Percentiles rank a stretch among this genome's conserved stretches.
These are phyloP conservation scores for Pythium brachiatum DNA, from an alignment of 352 stramenopile genomes.

Conservation along the genomic window DNA sequence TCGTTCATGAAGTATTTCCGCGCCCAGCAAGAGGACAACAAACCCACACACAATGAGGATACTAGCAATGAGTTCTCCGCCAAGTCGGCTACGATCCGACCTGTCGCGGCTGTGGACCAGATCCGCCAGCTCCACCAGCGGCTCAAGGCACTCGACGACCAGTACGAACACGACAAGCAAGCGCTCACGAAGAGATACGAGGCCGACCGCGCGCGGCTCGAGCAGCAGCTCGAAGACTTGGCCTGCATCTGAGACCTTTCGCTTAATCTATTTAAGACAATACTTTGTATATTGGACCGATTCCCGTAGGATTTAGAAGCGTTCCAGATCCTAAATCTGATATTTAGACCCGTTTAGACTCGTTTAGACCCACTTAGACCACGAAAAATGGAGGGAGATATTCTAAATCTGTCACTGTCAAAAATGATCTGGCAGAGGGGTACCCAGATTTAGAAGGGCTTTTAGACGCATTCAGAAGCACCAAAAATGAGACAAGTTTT, in stretches of 20 bases:
- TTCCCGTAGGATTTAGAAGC: too few relatives aligned
- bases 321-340: too few relatives aligned
- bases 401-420: too few relatives aligned
- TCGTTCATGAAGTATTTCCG: slow-evolving; percentile 88
- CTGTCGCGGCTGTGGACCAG: slow-evolving; percentile 5
- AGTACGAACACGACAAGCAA: slow-evolving; percentile 46
- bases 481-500: too few relatives aligned
- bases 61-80: slow-evolving; percentile 2
- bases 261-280: background rate
- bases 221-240: slow-evolving; percentile 46
- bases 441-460: too few relatives aligned
- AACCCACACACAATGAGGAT: slow-evolving; percentile 9
- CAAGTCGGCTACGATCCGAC: slow-evolving; percentile 24
- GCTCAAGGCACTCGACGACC: slow-evolving; percentile 48
- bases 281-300: too few relatives aligned
- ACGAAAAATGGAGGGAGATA: too few relatives aligned
- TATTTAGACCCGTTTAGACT: too few relatives aligned
- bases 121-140: slow-evolving; percentile 39
- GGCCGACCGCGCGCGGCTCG: slow-evolving; percentile 45
- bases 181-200: slow-evolving; percentile 41
- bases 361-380: too few relatives aligned
- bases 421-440: too few relatives aligned
- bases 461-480: too few relatives aligned
- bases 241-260: slow-evolving; percentile 16
- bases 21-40: slow-evolving; percentile 29